phyloP scores from a whole-genome alignment of 805 yeast species.

The Lipomyces sp. region DNA sequence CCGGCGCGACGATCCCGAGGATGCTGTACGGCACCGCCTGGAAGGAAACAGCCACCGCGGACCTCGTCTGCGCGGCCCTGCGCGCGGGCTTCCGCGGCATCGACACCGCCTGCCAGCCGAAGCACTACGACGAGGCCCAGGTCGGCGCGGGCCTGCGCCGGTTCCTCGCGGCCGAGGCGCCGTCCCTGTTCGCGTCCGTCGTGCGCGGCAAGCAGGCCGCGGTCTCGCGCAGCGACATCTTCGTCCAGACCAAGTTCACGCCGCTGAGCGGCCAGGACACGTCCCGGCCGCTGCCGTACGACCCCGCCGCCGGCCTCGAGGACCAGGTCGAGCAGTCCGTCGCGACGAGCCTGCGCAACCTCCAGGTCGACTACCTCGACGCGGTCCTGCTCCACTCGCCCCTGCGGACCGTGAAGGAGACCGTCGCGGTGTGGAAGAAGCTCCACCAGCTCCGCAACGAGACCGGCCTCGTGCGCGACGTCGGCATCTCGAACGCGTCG shows the following conservation, averaged over 20 bases:
- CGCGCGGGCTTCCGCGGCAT: slow-evolving; percentile 12
- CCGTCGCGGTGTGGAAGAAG: slow-evolving; percentile 8
- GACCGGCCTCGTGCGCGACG: neutral
- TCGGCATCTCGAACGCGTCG: slow-evolving; percentile 10
- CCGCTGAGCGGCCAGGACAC: slow-evolving; percentile 4
- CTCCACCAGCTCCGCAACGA: neutral
- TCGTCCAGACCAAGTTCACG: slow-evolving; percentile 12
- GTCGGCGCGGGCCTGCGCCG: slow-evolving; percentile 5
- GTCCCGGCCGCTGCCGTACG: slow-evolving; percentile 3
- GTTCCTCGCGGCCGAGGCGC: neutral
- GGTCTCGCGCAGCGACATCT: slow-evolving; percentile 1
- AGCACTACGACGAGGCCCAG: slow-evolving; percentile 9
- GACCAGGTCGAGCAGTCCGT: slow-evolving; percentile 7
- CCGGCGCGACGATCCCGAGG: slow-evolving; percentile 1
- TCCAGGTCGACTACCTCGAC: slow-evolving; percentile 5
- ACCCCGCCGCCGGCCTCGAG: neutral
- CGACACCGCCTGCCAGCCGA: slow-evolving; percentile 16
- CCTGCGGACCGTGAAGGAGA: slow-evolving; percentile 3
- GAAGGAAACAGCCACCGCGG: neutral
- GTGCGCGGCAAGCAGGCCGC: no score
- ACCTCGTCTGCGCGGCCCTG: slow-evolving; percentile 2
- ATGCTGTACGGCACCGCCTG: slow-evolving; percentile 19
- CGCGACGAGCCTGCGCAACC: slow-evolving; percentile 1
- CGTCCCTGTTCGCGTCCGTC: no score
- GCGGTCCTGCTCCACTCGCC: slow-evolving; percentile 12